These are phyloP conservation scores for Colletotrichum navitas DNA, from an alignment of 2,329 filamentous ascomycete species.

Conservation along the genomic window DNA sequence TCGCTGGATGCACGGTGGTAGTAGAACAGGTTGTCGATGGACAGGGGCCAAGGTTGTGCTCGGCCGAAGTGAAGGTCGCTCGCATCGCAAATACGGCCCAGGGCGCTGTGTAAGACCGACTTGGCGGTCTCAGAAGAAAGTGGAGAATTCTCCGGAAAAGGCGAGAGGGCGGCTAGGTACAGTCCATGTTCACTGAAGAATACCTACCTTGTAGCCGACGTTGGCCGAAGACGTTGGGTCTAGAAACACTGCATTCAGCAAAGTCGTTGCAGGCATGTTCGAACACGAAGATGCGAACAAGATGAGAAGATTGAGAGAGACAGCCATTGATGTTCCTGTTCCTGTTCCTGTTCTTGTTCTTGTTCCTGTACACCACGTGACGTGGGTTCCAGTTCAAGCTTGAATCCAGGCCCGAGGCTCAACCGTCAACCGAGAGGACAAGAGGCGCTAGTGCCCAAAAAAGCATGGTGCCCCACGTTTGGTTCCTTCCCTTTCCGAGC, in stretches of 20 bases:
- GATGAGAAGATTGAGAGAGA: neutral
- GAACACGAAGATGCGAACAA: neutral
- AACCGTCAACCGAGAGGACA: constrained; percentile 8
- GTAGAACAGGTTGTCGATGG: neutral
- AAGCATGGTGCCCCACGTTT: constrained; percentile 13
- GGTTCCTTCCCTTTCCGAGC: constrained; percentile 40
- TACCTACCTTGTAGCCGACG: neutral
- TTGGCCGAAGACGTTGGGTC: neutral
- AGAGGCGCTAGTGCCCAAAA: constrained; percentile 1
- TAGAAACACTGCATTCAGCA: neutral
- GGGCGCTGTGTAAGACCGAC: constrained; percentile 15
- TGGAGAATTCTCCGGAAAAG: constrained; percentile 17
- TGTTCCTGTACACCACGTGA: constrained; percentile 13
- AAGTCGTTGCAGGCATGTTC: neutral
- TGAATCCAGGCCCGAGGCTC: constrained; percentile 29
- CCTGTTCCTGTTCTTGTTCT: too few relatives aligned
- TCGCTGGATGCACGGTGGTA: neutral
- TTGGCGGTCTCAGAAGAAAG: constrained; percentile 29
- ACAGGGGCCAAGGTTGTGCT: neutral
- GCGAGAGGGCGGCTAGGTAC: constrained; percentile 11
- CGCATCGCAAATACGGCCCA: constrained; percentile 18
- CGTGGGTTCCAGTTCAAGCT: too few relatives aligned
- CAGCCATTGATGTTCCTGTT: too few relatives aligned
- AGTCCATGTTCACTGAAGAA: constrained; percentile 1
- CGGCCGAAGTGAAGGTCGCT: constrained; percentile 15